Percentiles rank a stretch among this genome's conserved stretches.
phyloP scores from a whole-genome alignment of 2,329 filamentous ascomycete genomes.

The Fusarium pilosicola region DNA sequence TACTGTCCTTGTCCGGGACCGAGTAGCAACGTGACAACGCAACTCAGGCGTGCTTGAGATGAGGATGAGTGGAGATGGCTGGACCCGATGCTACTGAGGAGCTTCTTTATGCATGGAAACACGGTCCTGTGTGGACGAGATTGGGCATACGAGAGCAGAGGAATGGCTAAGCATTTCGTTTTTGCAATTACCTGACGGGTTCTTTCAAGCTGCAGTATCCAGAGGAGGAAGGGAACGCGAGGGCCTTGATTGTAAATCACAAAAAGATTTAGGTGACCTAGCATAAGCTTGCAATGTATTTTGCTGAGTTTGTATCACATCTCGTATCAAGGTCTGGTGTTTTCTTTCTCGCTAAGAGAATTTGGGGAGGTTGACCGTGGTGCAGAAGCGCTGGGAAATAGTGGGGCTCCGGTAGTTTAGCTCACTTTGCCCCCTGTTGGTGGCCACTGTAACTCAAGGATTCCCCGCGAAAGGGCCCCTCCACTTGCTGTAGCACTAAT shows the following conservation, averaged over 20 bases:
- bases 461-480: background rate
- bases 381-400: background rate
- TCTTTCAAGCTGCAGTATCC: background rate
- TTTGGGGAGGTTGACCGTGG: background rate
- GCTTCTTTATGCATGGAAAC: background rate
- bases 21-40: background rate
- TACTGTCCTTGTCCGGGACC: background rate
- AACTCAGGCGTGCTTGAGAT: background rate
- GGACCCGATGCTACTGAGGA: background rate
- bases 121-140: background rate
- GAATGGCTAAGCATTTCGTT: background rate
- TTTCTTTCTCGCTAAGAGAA: fast-evolving
- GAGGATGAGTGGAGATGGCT: fast-evolving
- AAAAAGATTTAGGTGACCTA: too few species aligned
- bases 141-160: background rate
- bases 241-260: too few species aligned
- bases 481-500: background rate
- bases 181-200: background rate
- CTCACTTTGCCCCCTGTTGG: background rate
- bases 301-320: fast-evolving
- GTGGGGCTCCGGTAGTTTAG: background rate
- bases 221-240: fast-evolving
- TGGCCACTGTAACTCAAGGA: background rate
- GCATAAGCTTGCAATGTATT: background rate
- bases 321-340: too few species aligned